phyloP scores from a whole-genome alignment of 1,284 basidiomycete genomes.

The Ustilago hordei region DNA sequence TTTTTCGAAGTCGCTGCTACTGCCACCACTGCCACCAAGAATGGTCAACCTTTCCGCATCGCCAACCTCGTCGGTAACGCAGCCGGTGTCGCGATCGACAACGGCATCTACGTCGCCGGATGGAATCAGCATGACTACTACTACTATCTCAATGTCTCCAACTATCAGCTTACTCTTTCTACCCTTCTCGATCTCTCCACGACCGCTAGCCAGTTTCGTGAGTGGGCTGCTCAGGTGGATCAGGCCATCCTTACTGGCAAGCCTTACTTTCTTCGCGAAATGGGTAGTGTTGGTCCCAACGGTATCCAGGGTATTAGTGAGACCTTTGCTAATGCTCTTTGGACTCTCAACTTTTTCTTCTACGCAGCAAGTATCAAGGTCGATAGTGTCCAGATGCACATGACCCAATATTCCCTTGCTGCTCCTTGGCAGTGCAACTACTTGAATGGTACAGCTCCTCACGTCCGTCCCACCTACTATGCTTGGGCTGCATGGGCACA shows the following conservation, averaged over 20 bases:
- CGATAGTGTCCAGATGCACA: conserved; percentile 60
- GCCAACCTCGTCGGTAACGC: conserved; percentile 52
- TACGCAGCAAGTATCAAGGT: conserved; percentile 57
- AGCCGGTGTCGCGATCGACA: conserved; percentile 48
- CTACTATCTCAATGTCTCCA: conserved; percentile 56
- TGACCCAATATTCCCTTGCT: conserved; percentile 50
- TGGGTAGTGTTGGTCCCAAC: conserved; percentile 59
- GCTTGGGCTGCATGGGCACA: conserved; percentile 60
- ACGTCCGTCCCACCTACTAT: conserved; percentile 59
- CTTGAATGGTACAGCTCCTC: conserved; percentile 27
- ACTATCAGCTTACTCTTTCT: conserved; percentile 37
- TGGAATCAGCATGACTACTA: conserved; percentile 66
- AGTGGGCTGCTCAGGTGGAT: conserved; percentile 50
- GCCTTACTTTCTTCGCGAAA: conserved; percentile 60
- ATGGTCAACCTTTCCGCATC: conserved; percentile 54
- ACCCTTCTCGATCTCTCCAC: conserved; percentile 49
- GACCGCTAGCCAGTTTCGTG: conserved; percentile 48
- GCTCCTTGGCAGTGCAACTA: conserved; percentile 56
- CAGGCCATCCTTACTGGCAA: conserved; percentile 56
- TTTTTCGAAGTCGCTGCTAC: conserved; percentile 61
- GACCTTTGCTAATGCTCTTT: conserved; percentile 58
- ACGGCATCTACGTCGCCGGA: conserved; percentile 60
- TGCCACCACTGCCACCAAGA: conserved; percentile 57
- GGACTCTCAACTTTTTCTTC: conserved; percentile 62
- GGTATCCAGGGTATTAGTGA: conserved; percentile 56